Percentiles rank a stretch among this genome's conserved stretches.
Conservation (phyloP, 2,329 filamentous ascomycete genomes). For the Ophiostoma populinum region DNA sequence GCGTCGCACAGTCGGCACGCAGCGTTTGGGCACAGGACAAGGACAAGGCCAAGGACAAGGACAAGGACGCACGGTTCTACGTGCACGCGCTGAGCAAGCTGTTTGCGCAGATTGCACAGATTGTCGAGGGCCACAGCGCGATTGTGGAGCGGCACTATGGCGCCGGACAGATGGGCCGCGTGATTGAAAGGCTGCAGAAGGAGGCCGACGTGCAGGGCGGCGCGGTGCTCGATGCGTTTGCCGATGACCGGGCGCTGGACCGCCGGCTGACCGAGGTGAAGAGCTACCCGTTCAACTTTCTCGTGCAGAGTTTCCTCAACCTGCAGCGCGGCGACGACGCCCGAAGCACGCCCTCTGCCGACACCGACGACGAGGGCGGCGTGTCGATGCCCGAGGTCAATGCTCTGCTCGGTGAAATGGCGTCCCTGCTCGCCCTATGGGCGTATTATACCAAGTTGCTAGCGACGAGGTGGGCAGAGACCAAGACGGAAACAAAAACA, state of each 20-base stretch:
- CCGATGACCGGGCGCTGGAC: slow-evolving; percentile 71
- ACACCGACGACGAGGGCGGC: slow-evolving; percentile 78
- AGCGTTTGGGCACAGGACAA: slow-evolving; percentile 59
- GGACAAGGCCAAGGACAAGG: slow-evolving; percentile 45
- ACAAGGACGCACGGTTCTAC: slow-evolving; percentile 67
- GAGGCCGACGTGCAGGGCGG: slow-evolving; percentile 94
- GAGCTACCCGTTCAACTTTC: slow-evolving; percentile 92
- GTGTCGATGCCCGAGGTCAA: slow-evolving; percentile 97
- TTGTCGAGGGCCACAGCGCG: slow-evolving; percentile 79
- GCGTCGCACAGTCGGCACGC: slow-evolving; percentile 71
- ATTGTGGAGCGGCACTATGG: slow-evolving; percentile 93
- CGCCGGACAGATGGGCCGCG: slow-evolving; percentile 77
- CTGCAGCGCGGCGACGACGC: background rate
- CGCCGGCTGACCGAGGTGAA: slow-evolving; percentile 86
- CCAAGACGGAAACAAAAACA: background rate
- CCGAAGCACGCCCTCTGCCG: slow-evolving; percentile 24
- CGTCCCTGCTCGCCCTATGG: slow-evolving; percentile 86
- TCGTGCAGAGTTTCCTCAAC: slow-evolving; percentile 76
- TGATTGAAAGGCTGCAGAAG: slow-evolving; percentile 81
- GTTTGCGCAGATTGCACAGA: slow-evolving; percentile 95
- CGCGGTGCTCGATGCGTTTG: slow-evolving; percentile 90
- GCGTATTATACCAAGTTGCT: slow-evolving; percentile 83
- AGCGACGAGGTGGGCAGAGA: slow-evolving; percentile 61
- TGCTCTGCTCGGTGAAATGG: slow-evolving; percentile 68
- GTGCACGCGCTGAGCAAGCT: slow-evolving; percentile 77